Evolutionary conservation across 257 asterid genomes (phyloP), one percentile per base, ranked within the genome.

Genomic region (Solanum corneliomulleri): DNA sequence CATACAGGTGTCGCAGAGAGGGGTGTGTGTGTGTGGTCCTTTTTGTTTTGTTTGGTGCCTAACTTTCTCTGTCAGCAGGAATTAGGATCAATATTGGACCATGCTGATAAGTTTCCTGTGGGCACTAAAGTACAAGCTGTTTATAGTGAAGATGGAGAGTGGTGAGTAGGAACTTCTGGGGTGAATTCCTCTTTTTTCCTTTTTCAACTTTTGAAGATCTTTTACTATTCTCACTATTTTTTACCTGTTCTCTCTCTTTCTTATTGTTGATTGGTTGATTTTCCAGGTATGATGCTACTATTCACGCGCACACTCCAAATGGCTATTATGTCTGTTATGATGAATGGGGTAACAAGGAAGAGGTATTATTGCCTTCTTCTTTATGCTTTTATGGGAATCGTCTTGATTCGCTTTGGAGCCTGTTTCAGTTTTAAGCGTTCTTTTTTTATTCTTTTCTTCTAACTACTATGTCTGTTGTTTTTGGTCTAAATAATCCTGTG

Each of bases 71-170:
- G 74, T 47, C 37, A 33, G 49, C 94, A 97, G 99, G 89, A 91
- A 58, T 89, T 91, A 31, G 82, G 90, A 82, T 87, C 91, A 35
- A 70, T 68, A 58, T 86, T 87, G 86, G 91, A 88, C 88, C 75
- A 89, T 87, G 91, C 92, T 66, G 90, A 90, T 86, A 91, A 89
- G 90, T 91, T 90, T 89, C 94, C 95, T n/a, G 86, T 96, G 84
- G 99, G 99, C 88, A 92, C 94, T 88, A 97, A 94, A 92, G 98
- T 96, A 87, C 99, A 95, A 92, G 99, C 99, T 44, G 98, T 96
- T 89, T 97, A 96, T 95, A 97, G 99, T 49, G 98, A 96, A 89
- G 99, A 97, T 87, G 99, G 99, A 90, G 99, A 97, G 88, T 97
- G 99, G 99, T 96, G 91, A 52, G 83, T 88, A 42, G 68, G 47